phyloP scores from a whole-genome alignment of 2,329 filamentous ascomycete species.

The Ceratocystis albifundus region DNA sequence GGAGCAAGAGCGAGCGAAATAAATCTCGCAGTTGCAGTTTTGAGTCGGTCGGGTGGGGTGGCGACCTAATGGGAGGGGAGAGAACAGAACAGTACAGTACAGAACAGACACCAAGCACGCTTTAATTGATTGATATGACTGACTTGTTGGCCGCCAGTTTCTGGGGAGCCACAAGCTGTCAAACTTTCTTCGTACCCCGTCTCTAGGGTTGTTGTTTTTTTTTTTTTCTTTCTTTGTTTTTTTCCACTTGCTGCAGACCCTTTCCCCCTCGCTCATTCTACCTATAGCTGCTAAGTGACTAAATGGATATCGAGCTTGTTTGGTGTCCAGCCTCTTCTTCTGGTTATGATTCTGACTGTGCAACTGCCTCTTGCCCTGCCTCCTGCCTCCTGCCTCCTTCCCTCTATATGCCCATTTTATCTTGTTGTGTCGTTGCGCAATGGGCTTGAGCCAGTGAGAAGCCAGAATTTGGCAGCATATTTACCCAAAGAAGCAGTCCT shows the following conservation, averaged over 20 bases:
- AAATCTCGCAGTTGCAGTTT: background rate
- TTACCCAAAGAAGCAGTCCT: constrained; percentile 3
- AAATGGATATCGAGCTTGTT: no score
- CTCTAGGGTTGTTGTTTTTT: background rate
- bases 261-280: background rate
- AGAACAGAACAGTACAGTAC: background rate
- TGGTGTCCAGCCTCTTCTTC: background rate
- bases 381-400: no score
- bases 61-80: background rate
- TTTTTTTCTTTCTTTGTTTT: background rate
- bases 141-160: no score
- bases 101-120: background rate
- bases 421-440: background rate
- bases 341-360: background rate
- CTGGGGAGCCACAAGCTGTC: no score
- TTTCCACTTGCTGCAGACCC: background rate
- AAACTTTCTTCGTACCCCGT: no score
- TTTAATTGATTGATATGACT: background rate
- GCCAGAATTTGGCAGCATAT: background rate
- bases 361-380: background rate
- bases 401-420: background rate
- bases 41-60: background rate
- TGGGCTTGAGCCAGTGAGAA: constrained; percentile 7
- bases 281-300: no score
- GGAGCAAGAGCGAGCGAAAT: background rate